Evolutionary conservation across 192 early-diverging fungal genomes (phyloP).

Genomic region (Backusella parvicylindrica): DNA sequence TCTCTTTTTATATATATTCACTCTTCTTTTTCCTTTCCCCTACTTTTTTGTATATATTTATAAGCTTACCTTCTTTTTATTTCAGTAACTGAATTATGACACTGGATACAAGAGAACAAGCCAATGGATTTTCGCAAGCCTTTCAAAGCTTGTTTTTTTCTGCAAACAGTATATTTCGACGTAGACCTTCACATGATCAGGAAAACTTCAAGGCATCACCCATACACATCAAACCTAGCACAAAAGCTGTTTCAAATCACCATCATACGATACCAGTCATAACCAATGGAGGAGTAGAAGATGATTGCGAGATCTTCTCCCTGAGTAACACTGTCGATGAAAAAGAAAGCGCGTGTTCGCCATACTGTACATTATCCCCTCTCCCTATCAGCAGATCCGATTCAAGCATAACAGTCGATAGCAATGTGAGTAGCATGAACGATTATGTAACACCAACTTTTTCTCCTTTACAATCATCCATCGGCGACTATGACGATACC

Average conservation of each 20-base stretch:
- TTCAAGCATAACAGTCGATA: constrained; percentile 1
- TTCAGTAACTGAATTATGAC: background rate
- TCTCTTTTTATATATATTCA: background rate
- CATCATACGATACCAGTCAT: background rate
- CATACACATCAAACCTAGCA: background rate
- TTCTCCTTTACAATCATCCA: background rate
- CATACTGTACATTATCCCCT: background rate
- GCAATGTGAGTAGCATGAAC: background rate
- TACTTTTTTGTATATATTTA: background rate
- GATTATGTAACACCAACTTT: background rate
- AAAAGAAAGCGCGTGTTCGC: background rate
- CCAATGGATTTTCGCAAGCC: background rate
- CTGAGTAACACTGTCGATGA: background rate
- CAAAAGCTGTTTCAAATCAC: background rate
- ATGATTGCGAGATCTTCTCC: background rate
- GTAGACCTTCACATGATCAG: constrained; percentile 3
- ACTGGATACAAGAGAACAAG: background rate
- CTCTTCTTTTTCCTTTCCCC: background rate
- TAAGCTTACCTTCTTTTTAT: background rate
- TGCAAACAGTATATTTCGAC: background rate
- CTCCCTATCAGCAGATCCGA: constrained; percentile 6
- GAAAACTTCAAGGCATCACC: background rate
- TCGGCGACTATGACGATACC: background rate
- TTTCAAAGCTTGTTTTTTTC: constrained; percentile 3
- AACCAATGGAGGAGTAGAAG: background rate